Conservation (phyloP, 257 asterid genomes). For the Oldenlandia corymbosa region DNA sequence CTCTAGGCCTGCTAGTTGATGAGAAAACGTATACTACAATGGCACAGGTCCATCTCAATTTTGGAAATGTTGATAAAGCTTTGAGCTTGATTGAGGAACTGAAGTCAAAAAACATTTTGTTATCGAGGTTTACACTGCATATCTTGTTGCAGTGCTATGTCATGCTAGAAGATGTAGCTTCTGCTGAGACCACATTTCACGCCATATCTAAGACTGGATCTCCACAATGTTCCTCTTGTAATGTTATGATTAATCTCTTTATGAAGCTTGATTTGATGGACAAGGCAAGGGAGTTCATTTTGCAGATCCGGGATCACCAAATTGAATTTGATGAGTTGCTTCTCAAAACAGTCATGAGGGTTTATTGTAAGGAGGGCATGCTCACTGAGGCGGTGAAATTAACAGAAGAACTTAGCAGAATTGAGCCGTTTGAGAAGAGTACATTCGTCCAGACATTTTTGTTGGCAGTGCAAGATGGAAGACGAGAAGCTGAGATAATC, state of each 20-base stretch:
- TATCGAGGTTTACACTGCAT: slow-evolving; percentile 61
- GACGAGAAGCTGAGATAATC: slow-evolving; percentile 24
- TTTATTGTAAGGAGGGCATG: slow-evolving; percentile 80
- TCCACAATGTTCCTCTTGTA: slow-evolving; percentile 59
- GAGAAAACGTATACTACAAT: slow-evolving; percentile 78
- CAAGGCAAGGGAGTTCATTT: slow-evolving; percentile 56
- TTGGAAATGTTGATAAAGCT: slow-evolving; percentile 61
- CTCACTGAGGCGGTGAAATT: slow-evolving; percentile 48
- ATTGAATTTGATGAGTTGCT: slow-evolving; percentile 71
- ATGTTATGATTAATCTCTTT: slow-evolving; percentile 59
- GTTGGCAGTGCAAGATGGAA: slow-evolving; percentile 37
- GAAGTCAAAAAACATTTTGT: slow-evolving; percentile 50
- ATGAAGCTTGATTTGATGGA: slow-evolving; percentile 52
- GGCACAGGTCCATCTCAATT: slow-evolving; percentile 89
- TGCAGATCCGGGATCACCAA: slow-evolving; percentile 50
- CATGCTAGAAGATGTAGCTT: slow-evolving; percentile 56
- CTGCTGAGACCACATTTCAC: slow-evolving; percentile 64
- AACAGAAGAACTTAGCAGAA: slow-evolving; percentile 39
- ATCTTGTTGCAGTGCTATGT: slow-evolving; percentile 60
- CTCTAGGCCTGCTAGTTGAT: slow-evolving; percentile 50
- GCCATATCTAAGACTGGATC: slow-evolving; percentile 53
- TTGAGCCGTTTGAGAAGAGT: slow-evolving; percentile 33
- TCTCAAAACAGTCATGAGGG: slow-evolving; percentile 51
- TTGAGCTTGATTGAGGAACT: slow-evolving; percentile 62
- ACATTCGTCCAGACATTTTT: slow-evolving; percentile 38